These are phyloP conservation scores for Ceratobasidium sp. DNA, from an alignment of 1,284 basidiomycete species.

Conservation along the genomic window DNA sequence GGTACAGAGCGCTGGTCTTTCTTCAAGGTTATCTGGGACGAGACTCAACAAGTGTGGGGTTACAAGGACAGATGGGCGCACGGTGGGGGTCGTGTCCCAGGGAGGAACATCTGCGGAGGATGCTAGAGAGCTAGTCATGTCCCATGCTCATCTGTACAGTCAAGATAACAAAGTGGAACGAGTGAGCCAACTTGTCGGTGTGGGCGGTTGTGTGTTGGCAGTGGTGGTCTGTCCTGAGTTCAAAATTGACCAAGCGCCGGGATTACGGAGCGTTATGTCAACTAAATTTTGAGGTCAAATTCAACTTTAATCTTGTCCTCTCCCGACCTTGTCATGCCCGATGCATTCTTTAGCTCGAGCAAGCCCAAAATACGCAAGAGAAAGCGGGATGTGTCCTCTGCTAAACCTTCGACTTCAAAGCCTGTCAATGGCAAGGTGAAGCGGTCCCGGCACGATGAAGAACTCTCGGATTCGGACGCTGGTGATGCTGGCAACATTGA, in stretches of 20 bases:
- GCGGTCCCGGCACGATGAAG: constrained; percentile 63
- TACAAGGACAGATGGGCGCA: constrained; percentile 14
- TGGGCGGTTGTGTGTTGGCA: constrained; percentile 15
- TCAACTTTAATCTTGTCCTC: background rate
- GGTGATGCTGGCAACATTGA: constrained; percentile 60
- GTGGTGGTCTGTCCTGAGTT: background rate
- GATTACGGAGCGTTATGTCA: constrained; percentile 23
- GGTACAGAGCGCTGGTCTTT: constrained; percentile 36
- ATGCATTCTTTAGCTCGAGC: constrained; percentile 38
- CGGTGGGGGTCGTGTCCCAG: constrained; percentile 30
- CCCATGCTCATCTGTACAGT: constrained; percentile 25
- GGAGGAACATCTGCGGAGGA: constrained; percentile 37
- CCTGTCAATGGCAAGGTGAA: constrained; percentile 25
- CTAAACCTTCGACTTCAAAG: constrained; percentile 37
- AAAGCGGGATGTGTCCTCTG: constrained; percentile 35
- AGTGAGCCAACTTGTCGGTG: background rate
- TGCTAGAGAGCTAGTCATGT: constrained; percentile 36
- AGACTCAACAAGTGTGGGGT: constrained; percentile 1
- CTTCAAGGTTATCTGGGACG: constrained; percentile 29
- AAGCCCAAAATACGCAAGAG: constrained; percentile 39
- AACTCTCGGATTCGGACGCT: constrained; percentile 69
- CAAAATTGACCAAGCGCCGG: constrained; percentile 16
- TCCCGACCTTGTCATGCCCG: constrained; percentile 33
- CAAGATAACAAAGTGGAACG: background rate
- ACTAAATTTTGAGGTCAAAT: constrained; percentile 31